Conservation (phyloP, 805 yeast species). For the Hyphopichia homilentoma region DNA sequence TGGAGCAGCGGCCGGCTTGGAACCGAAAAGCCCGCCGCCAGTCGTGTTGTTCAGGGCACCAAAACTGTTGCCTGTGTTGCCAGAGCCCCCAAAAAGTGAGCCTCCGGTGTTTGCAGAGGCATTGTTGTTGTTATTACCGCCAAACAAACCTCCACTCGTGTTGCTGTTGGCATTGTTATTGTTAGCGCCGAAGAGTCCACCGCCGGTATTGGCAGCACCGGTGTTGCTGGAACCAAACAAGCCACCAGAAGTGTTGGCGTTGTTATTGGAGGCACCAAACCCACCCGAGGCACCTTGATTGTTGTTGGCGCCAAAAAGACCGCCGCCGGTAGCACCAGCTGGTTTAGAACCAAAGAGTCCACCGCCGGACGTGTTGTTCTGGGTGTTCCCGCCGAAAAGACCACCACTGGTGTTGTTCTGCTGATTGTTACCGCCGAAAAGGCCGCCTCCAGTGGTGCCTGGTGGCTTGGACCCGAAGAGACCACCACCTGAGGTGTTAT, state of each 20-base stretch:
- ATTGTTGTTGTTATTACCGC: constrained; percentile 15
- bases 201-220: constrained; percentile 16
- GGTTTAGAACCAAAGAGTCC: constrained; percentile 41
- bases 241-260: constrained; percentile 7
- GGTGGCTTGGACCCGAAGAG: constrained; percentile 21
- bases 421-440: constrained; percentile 13
- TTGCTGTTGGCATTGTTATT: constrained; percentile 8
- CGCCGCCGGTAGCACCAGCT: constrained; percentile 20
- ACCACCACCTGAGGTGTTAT: constrained; percentile 21
- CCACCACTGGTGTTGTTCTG: constrained; percentile 13
- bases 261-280: constrained; percentile 8
- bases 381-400: constrained; percentile 14
- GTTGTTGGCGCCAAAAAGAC: constrained; percentile 39
- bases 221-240: constrained; percentile 12
- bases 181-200: constrained; percentile 20
- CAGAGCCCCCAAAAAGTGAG: constrained; percentile 23
- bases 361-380: constrained; percentile 29
- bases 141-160: constrained; percentile 36
- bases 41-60: too few species aligned
- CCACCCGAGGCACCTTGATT: constrained; percentile 11
- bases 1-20: constrained; percentile 17
- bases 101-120: constrained; percentile 14
- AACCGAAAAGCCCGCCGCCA: constrained; percentile 44
- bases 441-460: constrained; percentile 19
- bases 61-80: constrained; percentile 11